Evolutionary conservation across 345 rosid genomes (phyloP), one percentile per base, ranked within the genome.

Genomic region (Ceriops zippeliana): DNA sequence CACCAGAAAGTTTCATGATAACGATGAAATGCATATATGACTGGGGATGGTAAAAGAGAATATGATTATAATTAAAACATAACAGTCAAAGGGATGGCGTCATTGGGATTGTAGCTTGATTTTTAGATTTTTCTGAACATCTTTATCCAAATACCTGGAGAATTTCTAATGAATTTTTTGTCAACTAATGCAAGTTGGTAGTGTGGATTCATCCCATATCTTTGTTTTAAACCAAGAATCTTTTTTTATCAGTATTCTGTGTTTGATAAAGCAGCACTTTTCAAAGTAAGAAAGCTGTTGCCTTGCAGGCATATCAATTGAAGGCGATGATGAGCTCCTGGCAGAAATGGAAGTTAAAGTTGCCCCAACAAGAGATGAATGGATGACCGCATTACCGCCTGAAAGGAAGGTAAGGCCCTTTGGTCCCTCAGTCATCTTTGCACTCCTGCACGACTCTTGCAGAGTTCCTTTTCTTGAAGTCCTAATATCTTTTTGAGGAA

Each of bases 381-480:
- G 98, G 98, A 93, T 93, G 98, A 93, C 97, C 63, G 85, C 88
- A 27, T 81, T 93, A 51, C 98, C 98, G 72, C 96, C 96, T 47
- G 97, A 93, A 81, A 83, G 91, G 77, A 90, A 88, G 76, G 97
- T 90, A 83, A 81, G 85, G 42, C 70, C 58, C 32, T 70, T 63
- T 24, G 17, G 60, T 67, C 20, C 59, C 38, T 11, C 19, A 5
- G 52, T 27, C 62, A 32, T 22, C n/a, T 67, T 31, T 27, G 38
- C 24, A 11, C 49, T 13, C 49, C 16, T 38, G 46, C 15, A 13
- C 4, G 5, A 2, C 30, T 56, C 34, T 28, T 19, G 4, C 5
- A 52, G 6, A 13, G 26, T 56, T 6, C 15, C 30, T 24, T 2
- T 13, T 54, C 24, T 54, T 54, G 59, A 54, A 9, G 24, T 54